Conservation (phyloP, 805 yeast genomes). For the Lachancea dasiensis region DNA sequence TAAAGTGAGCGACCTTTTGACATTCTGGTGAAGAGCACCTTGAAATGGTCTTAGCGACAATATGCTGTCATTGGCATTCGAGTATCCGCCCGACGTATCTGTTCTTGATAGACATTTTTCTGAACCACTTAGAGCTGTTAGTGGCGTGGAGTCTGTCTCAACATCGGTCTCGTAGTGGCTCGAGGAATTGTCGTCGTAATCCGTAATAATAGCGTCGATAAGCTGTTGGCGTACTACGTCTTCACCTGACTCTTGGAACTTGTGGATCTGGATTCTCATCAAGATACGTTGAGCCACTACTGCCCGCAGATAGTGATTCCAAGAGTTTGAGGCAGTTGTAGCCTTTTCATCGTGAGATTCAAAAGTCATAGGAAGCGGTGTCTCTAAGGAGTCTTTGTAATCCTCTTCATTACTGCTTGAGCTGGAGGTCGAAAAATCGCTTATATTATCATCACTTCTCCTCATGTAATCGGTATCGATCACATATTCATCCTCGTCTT, state of each 20-base stretch:
- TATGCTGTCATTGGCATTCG: constrained; percentile 13
- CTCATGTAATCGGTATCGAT: constrained; percentile 17
- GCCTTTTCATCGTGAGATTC: constrained; percentile 11
- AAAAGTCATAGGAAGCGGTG: too few species aligned
- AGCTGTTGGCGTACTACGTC: constrained; percentile 9
- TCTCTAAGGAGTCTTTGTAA: constrained; percentile 8
- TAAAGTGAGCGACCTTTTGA: constrained; percentile 27
- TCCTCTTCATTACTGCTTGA: constrained; percentile 5
- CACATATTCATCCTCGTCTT: constrained; percentile 23
- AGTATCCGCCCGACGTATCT: not conserved
- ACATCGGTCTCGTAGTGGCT: constrained; percentile 8
- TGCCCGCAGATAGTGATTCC: constrained; percentile 23
- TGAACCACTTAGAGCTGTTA: constrained; percentile 2
- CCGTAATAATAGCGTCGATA: constrained; percentile 12
- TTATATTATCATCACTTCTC: constrained; percentile 3
- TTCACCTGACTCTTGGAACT: constrained; percentile 16
- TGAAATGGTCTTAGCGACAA: constrained; percentile 16
- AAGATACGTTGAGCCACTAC: constrained; percentile 25
- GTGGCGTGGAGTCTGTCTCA: constrained; percentile 1
- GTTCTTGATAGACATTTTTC: not conserved
- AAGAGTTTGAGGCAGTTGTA: constrained; percentile 6
- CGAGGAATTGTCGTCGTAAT: constrained; percentile 10
- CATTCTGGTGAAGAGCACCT: constrained; percentile 9
- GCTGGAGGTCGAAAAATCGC: not conserved
- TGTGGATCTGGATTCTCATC: constrained; percentile 25